These are phyloP conservation scores for Trypanosoma mega DNA, from an alignment of 208 protist species.

Conservation along the genomic window DNA sequence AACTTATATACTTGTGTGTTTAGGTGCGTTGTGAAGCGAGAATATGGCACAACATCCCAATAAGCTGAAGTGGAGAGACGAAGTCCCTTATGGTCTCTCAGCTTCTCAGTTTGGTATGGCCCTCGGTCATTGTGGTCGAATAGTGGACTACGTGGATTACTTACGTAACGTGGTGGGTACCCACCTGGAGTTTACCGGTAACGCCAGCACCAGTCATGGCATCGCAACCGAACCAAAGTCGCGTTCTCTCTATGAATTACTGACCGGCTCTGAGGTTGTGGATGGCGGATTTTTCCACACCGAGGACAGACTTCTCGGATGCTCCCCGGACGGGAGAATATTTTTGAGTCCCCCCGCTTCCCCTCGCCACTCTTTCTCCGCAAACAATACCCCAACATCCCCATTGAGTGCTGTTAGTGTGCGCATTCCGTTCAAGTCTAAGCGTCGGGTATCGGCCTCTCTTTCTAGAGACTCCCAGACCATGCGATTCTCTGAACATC, in stretches of 20 bases:
- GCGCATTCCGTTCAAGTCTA: slow-evolving; percentile 47
- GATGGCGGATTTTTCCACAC: slow-evolving; percentile 85
- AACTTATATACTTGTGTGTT: not conserved
- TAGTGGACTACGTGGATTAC: slow-evolving; percentile 85
- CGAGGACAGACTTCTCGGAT: slow-evolving; percentile 57
- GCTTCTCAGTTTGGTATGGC: slow-evolving; percentile 89
- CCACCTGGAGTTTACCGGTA: slow-evolving; percentile 78
- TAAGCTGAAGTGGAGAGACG: slow-evolving; percentile 62
- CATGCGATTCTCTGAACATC: not conserved
- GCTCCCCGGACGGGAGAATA: slow-evolving; percentile 80
- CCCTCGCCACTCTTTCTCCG: not conserved
- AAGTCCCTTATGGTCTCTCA: slow-evolving; percentile 56
- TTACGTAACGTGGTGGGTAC: slow-evolving; percentile 72
- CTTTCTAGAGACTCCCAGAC: not conserved
- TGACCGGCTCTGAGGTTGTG: slow-evolving; percentile 62
- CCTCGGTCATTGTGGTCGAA: slow-evolving; percentile 72
- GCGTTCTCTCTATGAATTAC: slow-evolving; percentile 77
- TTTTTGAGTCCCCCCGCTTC: slow-evolving; percentile 29
- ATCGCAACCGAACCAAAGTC: slow-evolving; percentile 82
- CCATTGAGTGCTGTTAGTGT: slow-evolving; percentile 16
- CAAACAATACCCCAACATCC: not conserved
- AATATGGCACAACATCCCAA: slow-evolving; percentile 71
- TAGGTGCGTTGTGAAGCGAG: not conserved
- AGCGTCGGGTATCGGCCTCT: slow-evolving; percentile 3
- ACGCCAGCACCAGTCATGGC: slow-evolving; percentile 74